Conservation (phyloP, 768 basidiomycete genomes). For the Hypsizygus marmoreus region DNA sequence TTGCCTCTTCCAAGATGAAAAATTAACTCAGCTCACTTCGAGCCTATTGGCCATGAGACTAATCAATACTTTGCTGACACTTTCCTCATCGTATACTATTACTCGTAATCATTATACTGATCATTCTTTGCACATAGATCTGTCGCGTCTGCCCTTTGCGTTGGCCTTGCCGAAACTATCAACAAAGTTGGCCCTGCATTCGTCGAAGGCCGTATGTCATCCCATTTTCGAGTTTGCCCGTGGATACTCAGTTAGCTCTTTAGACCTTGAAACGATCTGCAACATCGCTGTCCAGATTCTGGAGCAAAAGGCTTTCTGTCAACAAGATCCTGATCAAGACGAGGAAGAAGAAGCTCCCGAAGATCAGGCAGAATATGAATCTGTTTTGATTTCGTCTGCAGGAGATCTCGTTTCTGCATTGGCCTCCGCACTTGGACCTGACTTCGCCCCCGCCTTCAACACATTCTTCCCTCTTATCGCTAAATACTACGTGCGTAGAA, state of each 20-base stretch:
- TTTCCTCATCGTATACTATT: constrained; percentile 9
- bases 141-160: constrained; percentile 86
- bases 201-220: constrained; percentile 68
- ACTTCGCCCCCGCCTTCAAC: constrained; percentile 80
- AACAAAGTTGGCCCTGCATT: constrained; percentile 90
- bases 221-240: background rate
- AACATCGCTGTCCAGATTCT: constrained; percentile 83
- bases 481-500: constrained; percentile 81
- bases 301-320: constrained; percentile 93
- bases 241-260: constrained; percentile 8
- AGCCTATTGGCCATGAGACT: constrained; percentile 65
- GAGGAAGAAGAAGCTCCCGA: constrained; percentile 84
- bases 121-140: constrained; percentile 48
- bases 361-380: constrained; percentile 95
- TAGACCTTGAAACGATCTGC: constrained; percentile 78
- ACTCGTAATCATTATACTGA: constrained; percentile 18
- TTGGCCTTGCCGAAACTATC: constrained; percentile 88
- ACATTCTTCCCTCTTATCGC: constrained; percentile 89
- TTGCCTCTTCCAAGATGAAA: constrained; percentile 46
- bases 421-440: constrained; percentile 80
- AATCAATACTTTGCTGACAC: constrained; percentile 40
- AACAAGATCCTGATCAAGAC: constrained; percentile 94
- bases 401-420: constrained; percentile 91
- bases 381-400: constrained; percentile 91
- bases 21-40: constrained; percentile 80